These are phyloP conservation scores for Gossypium herbaceum DNA, from an alignment of 345 rosid species.

Conservation along the genomic window DNA sequence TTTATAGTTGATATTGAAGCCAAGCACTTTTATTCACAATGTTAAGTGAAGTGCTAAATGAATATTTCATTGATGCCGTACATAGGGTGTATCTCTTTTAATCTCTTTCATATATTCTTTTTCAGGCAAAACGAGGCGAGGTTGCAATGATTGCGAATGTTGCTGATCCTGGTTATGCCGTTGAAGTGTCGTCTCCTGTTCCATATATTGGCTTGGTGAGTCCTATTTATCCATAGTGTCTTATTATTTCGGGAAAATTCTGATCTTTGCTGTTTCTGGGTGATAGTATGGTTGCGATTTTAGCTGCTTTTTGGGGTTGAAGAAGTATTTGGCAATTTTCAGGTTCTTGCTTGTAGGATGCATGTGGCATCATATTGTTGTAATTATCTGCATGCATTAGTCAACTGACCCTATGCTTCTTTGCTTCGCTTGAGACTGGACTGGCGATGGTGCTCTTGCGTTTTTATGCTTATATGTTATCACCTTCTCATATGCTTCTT, in stretches of 20 bases:
- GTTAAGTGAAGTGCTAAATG: not conserved
- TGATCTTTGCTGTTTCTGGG: not conserved
- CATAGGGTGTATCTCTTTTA: not conserved
- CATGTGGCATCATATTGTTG: not conserved
- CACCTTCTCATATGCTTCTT: not conserved
- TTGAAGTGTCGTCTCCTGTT: slow-evolving; percentile 68
- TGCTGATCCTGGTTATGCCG: slow-evolving; percentile 63
- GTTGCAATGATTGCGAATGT: slow-evolving; percentile 66
- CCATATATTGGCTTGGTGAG: slow-evolving; percentile 68
- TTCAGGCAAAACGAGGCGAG: slow-evolving; percentile 77
- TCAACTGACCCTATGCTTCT: not conserved
- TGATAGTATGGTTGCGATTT: not conserved
- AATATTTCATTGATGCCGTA: not conserved
- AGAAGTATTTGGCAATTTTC: not conserved
- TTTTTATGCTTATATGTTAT: slow-evolving; percentile 6
- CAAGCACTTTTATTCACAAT: not conserved
- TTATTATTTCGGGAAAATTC: not conserved
- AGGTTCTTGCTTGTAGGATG: not conserved
- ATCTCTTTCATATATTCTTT: slow-evolving; percentile 10
- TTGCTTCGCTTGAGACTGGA: not conserved
- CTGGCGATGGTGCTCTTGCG: not conserved
- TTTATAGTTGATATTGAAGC: not conserved
- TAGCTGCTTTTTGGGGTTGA: not conserved
- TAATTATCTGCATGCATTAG: slow-evolving; percentile 1
- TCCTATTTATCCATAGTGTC: slow-evolving; percentile 5